A percentile compares a stretch with the other conserved stretches of the same genome.
Conservation (phyloP, 2,329 filamentous ascomycete genomes). For the Albophoma yamanashiensis region DNA sequence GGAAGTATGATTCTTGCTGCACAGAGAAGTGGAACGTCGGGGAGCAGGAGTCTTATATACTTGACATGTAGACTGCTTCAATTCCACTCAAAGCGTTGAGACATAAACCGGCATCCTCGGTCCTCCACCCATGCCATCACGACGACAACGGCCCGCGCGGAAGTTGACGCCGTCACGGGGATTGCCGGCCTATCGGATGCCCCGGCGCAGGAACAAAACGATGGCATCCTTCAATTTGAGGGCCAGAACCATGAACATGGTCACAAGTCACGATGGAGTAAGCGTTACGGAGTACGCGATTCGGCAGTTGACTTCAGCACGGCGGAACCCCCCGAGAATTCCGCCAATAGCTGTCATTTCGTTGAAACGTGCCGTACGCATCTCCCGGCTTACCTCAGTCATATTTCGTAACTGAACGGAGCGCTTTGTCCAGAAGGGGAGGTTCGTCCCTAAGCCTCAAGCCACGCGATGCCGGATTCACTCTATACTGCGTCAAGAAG, state of each 20-base stretch:
- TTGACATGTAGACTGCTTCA: not conserved
- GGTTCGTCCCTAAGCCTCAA: not conserved
- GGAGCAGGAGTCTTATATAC: not conserved
- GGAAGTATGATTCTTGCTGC: too few species aligned
- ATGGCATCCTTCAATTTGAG: not conserved
- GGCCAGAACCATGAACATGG: not conserved
- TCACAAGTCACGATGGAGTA: not conserved
- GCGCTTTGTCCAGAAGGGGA: not conserved
- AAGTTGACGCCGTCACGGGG: not conserved
- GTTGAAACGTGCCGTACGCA: not conserved
- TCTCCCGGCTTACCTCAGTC: not conserved
- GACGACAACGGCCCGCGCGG: not conserved
- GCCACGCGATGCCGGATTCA: not conserved
- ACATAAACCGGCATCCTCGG: not conserved
- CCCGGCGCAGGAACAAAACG: not conserved
- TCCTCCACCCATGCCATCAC: not conserved
- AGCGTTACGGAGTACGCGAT: too few species aligned
- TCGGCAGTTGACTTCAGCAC: not conserved
- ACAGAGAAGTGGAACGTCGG: not conserved
- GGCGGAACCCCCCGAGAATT: not conserved
- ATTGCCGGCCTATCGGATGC: not conserved
- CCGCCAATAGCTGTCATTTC: not conserved
- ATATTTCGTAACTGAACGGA: not conserved
- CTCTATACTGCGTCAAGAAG: not conserved
- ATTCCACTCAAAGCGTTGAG: not conserved